These are phyloP conservation scores for Phytopythium boreale DNA, from an alignment of 352 stramenopile genomes.

Conservation along the genomic window DNA sequence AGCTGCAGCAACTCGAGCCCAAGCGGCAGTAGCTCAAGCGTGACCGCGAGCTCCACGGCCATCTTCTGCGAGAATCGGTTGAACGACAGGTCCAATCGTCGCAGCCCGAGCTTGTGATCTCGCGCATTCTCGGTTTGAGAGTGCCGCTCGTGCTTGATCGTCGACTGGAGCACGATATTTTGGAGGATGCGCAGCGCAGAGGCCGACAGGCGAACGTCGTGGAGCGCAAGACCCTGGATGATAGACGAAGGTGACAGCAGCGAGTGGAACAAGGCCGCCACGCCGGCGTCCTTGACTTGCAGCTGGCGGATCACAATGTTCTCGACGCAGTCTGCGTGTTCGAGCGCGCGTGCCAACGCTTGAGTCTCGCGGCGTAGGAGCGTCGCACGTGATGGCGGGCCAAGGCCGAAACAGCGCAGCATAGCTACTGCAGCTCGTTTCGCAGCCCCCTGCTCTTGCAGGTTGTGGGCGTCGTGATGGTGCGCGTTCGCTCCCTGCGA, in stretches of 20 bases:
- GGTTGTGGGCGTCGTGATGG: neutral
- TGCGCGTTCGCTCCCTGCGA: neutral
- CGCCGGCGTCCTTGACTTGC: constrained; percentile 30
- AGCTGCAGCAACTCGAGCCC: constrained; percentile 59
- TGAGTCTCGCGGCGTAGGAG: constrained; percentile 9
- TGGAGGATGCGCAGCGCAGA: constrained; percentile 44
- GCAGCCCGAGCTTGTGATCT: constrained; percentile 23
- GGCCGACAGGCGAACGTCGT: constrained; percentile 41
- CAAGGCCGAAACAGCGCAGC: neutral
- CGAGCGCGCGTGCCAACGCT: constrained; percentile 39
- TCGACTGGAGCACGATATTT: constrained; percentile 51
- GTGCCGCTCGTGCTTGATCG: constrained; percentile 25
- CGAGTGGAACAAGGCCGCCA: constrained; percentile 50
- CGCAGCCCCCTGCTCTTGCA: neutral
- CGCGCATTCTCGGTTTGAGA: neutral
- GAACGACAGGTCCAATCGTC: constrained; percentile 60
- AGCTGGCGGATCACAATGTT: constrained; percentile 52
- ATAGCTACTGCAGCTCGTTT: neutral
- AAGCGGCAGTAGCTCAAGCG: constrained; percentile 38
- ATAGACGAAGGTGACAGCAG: constrained; percentile 33
- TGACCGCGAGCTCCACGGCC: constrained; percentile 42
- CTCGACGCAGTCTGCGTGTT: constrained; percentile 37
- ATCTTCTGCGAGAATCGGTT: constrained; percentile 55
- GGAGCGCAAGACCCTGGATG: constrained; percentile 40
- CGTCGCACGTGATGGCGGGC: neutral